Conservation (phyloP, 2,329 filamentous ascomycete species). For the Cercospora brassicicola region DNA sequence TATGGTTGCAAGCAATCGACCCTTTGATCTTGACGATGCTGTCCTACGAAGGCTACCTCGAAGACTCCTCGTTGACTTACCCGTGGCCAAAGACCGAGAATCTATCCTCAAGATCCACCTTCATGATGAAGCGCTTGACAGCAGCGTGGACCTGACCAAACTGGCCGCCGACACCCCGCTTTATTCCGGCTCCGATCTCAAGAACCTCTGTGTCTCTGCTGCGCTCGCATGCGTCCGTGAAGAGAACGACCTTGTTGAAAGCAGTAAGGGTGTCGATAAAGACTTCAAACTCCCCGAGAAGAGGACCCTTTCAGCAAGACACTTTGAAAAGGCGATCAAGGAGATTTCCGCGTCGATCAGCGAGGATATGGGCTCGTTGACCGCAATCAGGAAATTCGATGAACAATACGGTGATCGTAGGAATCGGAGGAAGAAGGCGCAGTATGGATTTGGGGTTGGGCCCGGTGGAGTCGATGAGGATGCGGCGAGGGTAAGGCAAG, state of each 20-base stretch:
- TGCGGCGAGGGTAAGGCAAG: constrained; percentile 35
- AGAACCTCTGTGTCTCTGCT: constrained; percentile 77
- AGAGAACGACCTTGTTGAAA: constrained; percentile 55
- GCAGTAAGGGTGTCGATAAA: constrained; percentile 29
- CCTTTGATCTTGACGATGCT: constrained; percentile 90
- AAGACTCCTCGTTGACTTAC: constrained; percentile 71
- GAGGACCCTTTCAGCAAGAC: constrained; percentile 63
- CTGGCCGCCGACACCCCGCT: constrained; percentile 69
- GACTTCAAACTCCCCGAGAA: constrained; percentile 65
- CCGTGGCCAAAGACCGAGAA: constrained; percentile 63
- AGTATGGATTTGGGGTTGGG: constrained; percentile 39
- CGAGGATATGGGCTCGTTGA: constrained; percentile 86
- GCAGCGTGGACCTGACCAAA: constrained; percentile 60
- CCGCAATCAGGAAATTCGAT: constrained; percentile 90
- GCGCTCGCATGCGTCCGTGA: constrained; percentile 78
- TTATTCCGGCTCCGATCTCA: constrained; percentile 81
- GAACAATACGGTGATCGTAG: constrained; percentile 87
- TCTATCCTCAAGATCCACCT: constrained; percentile 72
- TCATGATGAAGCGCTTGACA: constrained; percentile 63
- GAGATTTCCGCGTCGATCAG: constrained; percentile 91
- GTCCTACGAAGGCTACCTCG: constrained; percentile 74
- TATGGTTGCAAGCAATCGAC: constrained; percentile 95
- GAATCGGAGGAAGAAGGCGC: constrained; percentile 51
- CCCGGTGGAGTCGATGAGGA: constrained; percentile 33
- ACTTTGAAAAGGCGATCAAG: constrained; percentile 82